A percentile compares a stretch with the other conserved stretches of the same genome.
Conservation (phyloP, 768 basidiomycete species). For the Postia placenta region DNA sequence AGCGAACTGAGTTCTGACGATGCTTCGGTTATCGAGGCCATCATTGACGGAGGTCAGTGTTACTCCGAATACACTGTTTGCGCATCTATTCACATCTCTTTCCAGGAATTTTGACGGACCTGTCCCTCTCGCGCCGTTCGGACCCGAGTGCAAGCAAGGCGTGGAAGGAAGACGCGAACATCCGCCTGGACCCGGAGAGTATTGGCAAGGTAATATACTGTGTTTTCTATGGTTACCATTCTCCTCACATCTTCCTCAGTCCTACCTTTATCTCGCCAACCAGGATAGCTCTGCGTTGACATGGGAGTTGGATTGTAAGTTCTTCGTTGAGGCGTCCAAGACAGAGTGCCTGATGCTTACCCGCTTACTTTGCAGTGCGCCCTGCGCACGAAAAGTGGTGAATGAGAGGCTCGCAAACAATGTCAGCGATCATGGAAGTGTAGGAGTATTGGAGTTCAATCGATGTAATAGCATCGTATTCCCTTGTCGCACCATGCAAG, state of each 20-base stretch:
- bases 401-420: too few species aligned
- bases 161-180: slow-evolving; percentile 40
- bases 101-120: slow-evolving; percentile 33
- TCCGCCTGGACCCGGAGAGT: slow-evolving; percentile 53
- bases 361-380: slow-evolving; percentile 29
- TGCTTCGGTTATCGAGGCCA: slow-evolving; percentile 33
- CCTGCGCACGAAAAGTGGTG: slow-evolving; percentile 49
- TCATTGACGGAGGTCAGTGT: slow-evolving; percentile 61
- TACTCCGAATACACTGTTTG: neutral
- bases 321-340: neutral
- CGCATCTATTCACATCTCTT: neutral
- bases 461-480: neutral
- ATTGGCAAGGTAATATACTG: slow-evolving; percentile 53
- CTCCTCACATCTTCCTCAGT: slow-evolving; percentile 28
- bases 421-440: neutral
- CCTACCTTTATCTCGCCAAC: slow-evolving; percentile 58
- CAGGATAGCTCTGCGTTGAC: slow-evolving; percentile 72
- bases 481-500: too few species aligned
- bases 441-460: neutral
- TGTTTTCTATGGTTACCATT: neutral
- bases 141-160: slow-evolving; percentile 18
- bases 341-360: neutral
- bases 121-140: slow-evolving; percentile 20
- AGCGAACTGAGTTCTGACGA: neutral
- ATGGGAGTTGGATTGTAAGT: slow-evolving; percentile 76